Evolutionary conservation across 352 stramenopile species (phyloP).

Genomic region (Phytophthora pisi): DNA sequence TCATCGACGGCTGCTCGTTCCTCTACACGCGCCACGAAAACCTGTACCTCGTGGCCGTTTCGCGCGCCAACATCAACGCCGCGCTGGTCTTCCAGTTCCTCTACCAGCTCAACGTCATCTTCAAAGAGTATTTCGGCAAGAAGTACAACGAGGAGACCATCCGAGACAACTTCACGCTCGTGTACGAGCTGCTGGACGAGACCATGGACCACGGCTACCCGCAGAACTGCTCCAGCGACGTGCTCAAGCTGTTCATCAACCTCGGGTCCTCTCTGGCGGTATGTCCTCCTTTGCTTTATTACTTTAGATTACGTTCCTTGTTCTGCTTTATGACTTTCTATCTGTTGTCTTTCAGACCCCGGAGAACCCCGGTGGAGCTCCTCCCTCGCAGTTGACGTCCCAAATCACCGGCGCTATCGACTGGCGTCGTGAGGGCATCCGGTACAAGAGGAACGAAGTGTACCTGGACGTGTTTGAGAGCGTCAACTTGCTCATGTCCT

Average conservation of each 20-base stretch:
- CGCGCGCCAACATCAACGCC: constrained; percentile 97
- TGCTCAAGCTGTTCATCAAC: constrained; percentile 99
- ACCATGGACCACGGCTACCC: constrained; percentile 99
- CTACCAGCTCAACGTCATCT: constrained; percentile 96
- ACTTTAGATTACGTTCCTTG: not conserved
- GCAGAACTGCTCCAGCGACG: constrained; percentile 98
- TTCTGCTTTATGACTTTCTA: not conserved
- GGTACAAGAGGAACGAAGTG: constrained; percentile 98
- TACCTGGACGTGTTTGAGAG: constrained; percentile 98
- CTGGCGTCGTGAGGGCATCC: constrained; percentile 95
- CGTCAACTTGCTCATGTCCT: constrained; percentile 97
- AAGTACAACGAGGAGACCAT: constrained; percentile 98
- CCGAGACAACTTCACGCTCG: constrained; percentile 98
- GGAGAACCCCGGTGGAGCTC: constrained; percentile 91
- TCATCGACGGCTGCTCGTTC: constrained; percentile 98
- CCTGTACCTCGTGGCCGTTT: constrained; percentile 98
- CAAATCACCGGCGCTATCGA: constrained; percentile 91
- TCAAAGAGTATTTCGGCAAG: constrained; percentile 97
- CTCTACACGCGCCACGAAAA: constrained; percentile 97
- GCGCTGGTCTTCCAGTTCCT: constrained; percentile 97
- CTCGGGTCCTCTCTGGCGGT: constrained; percentile 82
- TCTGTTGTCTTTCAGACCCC: constrained; percentile 66
- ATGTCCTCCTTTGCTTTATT: not conserved
- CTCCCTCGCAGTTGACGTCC: constrained; percentile 82
- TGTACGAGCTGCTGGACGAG: constrained; percentile 99